These are phyloP conservation scores for Diplodia intermedia DNA, from an alignment of 2,329 filamentous ascomycete genomes.

Conservation along the genomic window DNA sequence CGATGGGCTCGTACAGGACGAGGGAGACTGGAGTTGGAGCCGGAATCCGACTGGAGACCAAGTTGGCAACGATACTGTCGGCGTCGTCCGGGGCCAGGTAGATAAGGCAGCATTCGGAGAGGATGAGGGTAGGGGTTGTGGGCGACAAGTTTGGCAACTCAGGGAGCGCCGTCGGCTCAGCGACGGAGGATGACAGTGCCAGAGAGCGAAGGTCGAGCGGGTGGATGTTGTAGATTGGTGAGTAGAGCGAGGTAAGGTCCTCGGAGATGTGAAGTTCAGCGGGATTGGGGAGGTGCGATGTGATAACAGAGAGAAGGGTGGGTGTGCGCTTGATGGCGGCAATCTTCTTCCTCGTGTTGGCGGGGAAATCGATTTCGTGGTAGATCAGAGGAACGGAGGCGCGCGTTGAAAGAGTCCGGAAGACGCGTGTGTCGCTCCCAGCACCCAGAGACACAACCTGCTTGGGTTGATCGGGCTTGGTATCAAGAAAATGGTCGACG, in stretches of 20 bases:
- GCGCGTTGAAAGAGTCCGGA: conserved; percentile 69
- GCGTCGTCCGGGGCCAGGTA: conserved; percentile 77
- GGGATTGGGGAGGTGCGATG: conserved; percentile 43
- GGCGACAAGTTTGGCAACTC: conserved; percentile 55
- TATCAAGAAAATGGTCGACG: conserved; percentile 71
- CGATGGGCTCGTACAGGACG: conserved; percentile 88
- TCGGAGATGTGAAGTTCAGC: conserved; percentile 47
- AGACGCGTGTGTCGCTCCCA: conserved; percentile 89
- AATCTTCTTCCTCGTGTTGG: conserved; percentile 74
- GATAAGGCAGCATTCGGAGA: conserved; percentile 95
- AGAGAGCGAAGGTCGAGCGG: conserved; percentile 73
- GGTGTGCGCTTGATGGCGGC: conserved; percentile 45
- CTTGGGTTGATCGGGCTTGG: conserved; percentile 52
- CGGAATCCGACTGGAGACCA: conserved; percentile 48
- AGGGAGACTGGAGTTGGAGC: conserved; percentile 62
- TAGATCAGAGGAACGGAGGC: conserved; percentile 66
- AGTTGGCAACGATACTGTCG: conserved; percentile 62
- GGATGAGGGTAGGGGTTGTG: conserved; percentile 76
- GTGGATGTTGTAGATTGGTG: conserved; percentile 61
- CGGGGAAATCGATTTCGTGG: conserved; percentile 89
- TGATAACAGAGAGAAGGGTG: conserved; percentile 36
- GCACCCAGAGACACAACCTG: conserved; percentile 94
- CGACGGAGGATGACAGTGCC: conserved; percentile 35
- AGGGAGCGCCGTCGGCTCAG: conserved; percentile 37
- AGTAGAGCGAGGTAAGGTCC: conserved; percentile 54